Base-by-base conservation (phyloP, 441 rosid genomes). In the Arabidopsis lyrata region DNA sequence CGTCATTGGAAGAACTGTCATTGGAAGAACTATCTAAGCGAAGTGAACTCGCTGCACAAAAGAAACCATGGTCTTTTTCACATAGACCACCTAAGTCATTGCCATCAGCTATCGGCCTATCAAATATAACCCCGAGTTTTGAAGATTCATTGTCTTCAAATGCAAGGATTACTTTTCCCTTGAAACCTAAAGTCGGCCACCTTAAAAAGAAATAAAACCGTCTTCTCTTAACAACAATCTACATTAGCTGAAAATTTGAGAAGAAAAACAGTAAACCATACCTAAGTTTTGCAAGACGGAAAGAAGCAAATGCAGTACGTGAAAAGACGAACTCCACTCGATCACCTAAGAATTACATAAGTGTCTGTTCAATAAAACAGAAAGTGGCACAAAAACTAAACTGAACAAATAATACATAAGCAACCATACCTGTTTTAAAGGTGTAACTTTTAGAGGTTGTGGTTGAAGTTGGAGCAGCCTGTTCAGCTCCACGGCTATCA, bases 111-210 rank as follows among this genome's bases (percentile, higher is more conserved):
- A 95, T 86, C 47, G 93, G 66, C 74, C 73, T 91, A 82, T 95
- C 99, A 76, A 95, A 95, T 80, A 95, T 93, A 67, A 95, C 92
- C 50, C 99, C 98, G 70, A 95, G 76, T 78, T 95, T 95, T 50
- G 98, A 94, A 65, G 85, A 83, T 70, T 85, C 87, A 66, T 93
- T 95, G 72, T 87, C 97, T 87, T 93, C 97, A 83, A 93, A 92
- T 31, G 98, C 84, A 79, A 93, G 97, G 80, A 92, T 76, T 36
- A 95, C 98, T 86, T 86, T 90, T 35, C 98, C 99, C 69, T 95
- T 91, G 81, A 80, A 86, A 39, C 97, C 98, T 79, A 75, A 45
- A 2, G 86, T 34, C 0, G 99, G 99, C 57, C 98, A 97, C 90
- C 98, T 31, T 95, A 74, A 62, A 48, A 39, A 61, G 27, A 63